Conservation (phyloP, 2,329 filamentous ascomycete species). For the Apiospora pterosperma region DNA sequence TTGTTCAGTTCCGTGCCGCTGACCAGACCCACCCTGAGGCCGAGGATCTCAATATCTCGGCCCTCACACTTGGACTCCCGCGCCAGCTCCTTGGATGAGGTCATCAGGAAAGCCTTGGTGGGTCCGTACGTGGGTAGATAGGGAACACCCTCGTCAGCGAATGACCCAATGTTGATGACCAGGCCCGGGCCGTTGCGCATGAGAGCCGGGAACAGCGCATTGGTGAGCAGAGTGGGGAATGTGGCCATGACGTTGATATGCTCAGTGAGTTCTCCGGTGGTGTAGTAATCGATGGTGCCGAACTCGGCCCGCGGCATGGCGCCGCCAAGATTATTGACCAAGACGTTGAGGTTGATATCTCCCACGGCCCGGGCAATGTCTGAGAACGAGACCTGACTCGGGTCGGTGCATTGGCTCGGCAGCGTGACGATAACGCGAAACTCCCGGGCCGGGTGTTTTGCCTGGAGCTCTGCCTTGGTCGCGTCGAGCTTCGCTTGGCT, state of each 20-base stretch:
- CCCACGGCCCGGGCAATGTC: conserved; percentile 13
- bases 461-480: conserved; percentile 31
- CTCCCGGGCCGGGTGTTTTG: conserved; percentile 30
- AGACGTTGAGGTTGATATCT: conserved; percentile 43
- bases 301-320: conserved; percentile 4
- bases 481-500: conserved; percentile 39
- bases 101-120: conserved; percentile 31
- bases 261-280: not conserved
- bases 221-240: conserved; percentile 4
- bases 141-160: conserved; percentile 42
- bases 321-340: conserved; percentile 55
- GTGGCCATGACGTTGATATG: not conserved
- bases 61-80: conserved; percentile 15
- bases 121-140: conserved; percentile 42
- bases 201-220: conserved; percentile 1
- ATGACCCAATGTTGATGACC: conserved; percentile 48
- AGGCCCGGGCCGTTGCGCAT: conserved; percentile 25
- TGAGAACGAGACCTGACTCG: not conserved
- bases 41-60: conserved; percentile 17
- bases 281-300: conserved; percentile 5
- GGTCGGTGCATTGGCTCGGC: not conserved
- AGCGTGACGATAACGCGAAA: conserved; percentile 35
- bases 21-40: conserved; percentile 16
- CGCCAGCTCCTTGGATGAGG: conserved; percentile 10
- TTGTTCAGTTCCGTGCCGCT: conserved; percentile 15